These are phyloP conservation scores for Uronychia setigera DNA, from an alignment of 73 alveolate genomes.

Conservation along the genomic window DNA sequence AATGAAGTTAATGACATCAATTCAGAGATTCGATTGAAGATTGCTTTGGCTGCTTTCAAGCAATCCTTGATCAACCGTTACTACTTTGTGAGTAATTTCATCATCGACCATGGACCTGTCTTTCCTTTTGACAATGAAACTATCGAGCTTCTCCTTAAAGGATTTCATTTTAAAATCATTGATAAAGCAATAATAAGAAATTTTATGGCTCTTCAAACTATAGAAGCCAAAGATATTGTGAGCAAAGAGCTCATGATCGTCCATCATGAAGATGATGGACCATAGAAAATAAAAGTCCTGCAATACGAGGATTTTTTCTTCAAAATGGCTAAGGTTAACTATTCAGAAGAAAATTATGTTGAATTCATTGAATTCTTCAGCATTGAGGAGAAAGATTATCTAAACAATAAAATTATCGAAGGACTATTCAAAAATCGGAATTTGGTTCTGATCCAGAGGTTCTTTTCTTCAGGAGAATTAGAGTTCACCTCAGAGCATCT, in stretches of 20 bases:
- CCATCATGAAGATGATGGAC: not conserved
- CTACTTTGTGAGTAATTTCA: not conserved
- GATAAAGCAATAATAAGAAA: not conserved
- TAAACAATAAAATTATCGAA: not conserved
- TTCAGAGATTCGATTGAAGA: not conserved
- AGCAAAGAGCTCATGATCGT: not conserved
- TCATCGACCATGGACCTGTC: not conserved
- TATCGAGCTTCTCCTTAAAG: not conserved
- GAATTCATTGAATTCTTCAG: not conserved
- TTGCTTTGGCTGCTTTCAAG: not conserved
- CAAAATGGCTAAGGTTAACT: not conserved
- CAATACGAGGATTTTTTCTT: not conserved
- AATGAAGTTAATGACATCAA: not conserved
- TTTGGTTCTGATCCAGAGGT: not conserved
- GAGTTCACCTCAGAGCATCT: not conserved
- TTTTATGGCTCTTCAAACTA: too few species aligned
- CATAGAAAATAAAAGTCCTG: not conserved
- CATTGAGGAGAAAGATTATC: not conserved
- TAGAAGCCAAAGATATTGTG: not conserved
- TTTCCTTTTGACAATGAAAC: not conserved
- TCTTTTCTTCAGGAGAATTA: not conserved
- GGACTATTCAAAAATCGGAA: not conserved
- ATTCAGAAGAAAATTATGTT: not conserved
- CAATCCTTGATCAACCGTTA: not conserved
- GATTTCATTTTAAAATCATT: not conserved